Base-by-base conservation (phyloP, 2,329 filamentous ascomycete genomes). In the Parastagonospora avenae region DNA sequence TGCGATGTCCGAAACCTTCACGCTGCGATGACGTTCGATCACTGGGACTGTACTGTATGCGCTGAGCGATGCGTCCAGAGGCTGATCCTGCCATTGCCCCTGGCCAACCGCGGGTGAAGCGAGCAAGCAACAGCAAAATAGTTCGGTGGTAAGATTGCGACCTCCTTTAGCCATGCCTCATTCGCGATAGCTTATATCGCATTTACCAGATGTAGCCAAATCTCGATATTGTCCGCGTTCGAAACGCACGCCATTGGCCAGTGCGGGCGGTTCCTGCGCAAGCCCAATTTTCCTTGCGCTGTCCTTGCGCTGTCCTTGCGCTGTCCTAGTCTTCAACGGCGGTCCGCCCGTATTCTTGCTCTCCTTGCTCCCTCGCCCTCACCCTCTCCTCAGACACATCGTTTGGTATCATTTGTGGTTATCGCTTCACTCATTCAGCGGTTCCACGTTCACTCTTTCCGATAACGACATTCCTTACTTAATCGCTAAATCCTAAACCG, bases 341-440 rank as follows among this genome's bases (percentile, higher is more conserved):
- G n/a, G 28, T 29, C 24, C 28, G 27, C 39, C n/a, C 42, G 33
- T 27, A n/a, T 30, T 27, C 19, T 11, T 24, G 36, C 28, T 51
- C 47, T 49, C 50, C 50, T 45, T 43, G 52, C 59, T 46, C 35
- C 10, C 43, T 24, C 35, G 16, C 39, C 38, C 54, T 61, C 60
- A 47, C 54, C 54, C 50, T 57, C 49, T 50, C 45, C 46, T 52
- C 46, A 52, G 55, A 59, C 48, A 42, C 55, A 56, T 57, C 62
- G 49, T 59, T 62, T 55, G 51, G 66, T 59, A 60, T 55, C 59
- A 60, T 60, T 54, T 62, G 67, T 67, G 58, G 77, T 72, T 74
- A 78, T 66, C 63, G 82, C 82, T 85, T 84, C 83, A 85, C 80
- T 86, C 83, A 76, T 85, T 86, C 74, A 84, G 82, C 81, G 82